Evolutionary conservation across 2,329 filamentous ascomycete genomes (phyloP).

Genomic region (Reticulascus tulasneorum): DNA sequence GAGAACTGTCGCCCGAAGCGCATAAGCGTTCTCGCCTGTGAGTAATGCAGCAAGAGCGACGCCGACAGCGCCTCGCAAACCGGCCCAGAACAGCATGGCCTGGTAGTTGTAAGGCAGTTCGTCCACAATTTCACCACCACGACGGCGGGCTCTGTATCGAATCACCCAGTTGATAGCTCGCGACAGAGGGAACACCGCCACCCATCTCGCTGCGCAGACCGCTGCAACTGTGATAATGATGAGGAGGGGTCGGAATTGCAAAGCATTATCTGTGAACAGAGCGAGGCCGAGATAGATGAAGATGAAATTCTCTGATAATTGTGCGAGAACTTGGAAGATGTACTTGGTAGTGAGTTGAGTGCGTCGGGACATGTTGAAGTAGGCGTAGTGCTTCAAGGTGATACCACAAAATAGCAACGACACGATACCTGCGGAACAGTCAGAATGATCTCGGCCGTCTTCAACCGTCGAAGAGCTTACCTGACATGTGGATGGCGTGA

Average conservation of each 20-base stretch:
- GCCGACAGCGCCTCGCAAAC: constrained; percentile 89
- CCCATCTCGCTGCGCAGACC: constrained; percentile 88
- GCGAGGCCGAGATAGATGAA: constrained; percentile 98
- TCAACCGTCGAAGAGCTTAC: constrained; percentile 46
- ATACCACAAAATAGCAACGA: constrained; percentile 97
- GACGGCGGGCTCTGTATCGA: constrained; percentile 74
- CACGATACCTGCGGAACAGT: constrained; percentile 68
- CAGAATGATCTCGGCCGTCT: constrained; percentile 5
- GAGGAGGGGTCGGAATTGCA: constrained; percentile 90
- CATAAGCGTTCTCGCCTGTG: constrained; percentile 74
- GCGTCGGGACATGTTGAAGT: constrained; percentile 98
- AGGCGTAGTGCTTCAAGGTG: constrained; percentile 96
- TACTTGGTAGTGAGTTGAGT: constrained; percentile 98
- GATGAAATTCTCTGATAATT: constrained; percentile 98
- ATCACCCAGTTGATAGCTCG: constrained; percentile 89
- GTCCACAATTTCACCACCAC: constrained; percentile 71
- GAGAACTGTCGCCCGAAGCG: constrained; percentile 88
- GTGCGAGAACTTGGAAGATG: constrained; percentile 89
- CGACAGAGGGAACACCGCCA: constrained; percentile 91
- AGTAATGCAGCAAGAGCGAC: constrained; percentile 90
- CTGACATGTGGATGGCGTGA: constrained; percentile 92
- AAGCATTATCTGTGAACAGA: constrained; percentile 82
- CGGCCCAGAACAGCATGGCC: constrained; percentile 99
- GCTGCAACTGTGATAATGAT: constrained; percentile 90
- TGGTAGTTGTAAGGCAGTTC: constrained; percentile 94